Percentiles rank a stretch among this genome's conserved stretches.
Conservation (phyloP, 1,284 basidiomycete genomes). For the Naganishia albida region DNA sequence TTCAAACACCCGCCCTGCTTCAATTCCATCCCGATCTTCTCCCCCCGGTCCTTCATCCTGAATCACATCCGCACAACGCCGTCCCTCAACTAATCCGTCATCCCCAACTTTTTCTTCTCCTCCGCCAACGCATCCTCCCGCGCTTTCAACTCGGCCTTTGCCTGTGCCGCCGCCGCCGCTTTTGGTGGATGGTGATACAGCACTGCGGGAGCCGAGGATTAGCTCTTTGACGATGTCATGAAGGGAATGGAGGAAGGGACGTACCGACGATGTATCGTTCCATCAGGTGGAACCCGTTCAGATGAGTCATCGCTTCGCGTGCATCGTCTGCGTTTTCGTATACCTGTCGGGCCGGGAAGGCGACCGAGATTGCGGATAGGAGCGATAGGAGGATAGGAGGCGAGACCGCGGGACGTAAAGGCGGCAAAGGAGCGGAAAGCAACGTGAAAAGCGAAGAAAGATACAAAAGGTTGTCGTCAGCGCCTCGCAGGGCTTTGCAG, state of each 20-base stretch:
- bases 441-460: no score
- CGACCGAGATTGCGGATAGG: no score
- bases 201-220: slow-evolving; percentile 58
- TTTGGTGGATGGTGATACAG: slow-evolving; percentile 96
- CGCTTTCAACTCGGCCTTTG: slow-evolving; percentile 87
- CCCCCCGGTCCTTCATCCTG: neutral
- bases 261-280: slow-evolving; percentile 88
- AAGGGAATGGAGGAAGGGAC: slow-evolving; percentile 36
- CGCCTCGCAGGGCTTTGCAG: neutral
- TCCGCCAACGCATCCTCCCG: slow-evolving; percentile 87
- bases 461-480: no score
- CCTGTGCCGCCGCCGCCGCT: slow-evolving; percentile 79
- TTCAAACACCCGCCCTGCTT: no score
- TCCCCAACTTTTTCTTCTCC: slow-evolving; percentile 71
- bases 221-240: neutral
- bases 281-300: slow-evolving; percentile 98
- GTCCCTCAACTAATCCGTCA: slow-evolving; percentile 41
- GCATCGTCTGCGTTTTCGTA: slow-evolving; percentile 63
- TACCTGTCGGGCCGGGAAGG: slow-evolving; percentile 32
- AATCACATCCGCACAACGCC: neutral
- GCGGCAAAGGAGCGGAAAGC: no score
- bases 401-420: no score
- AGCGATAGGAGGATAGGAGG: no score
- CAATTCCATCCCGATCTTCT: no score
- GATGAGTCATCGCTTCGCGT: slow-evolving; percentile 91